Evolutionary conservation across 2,329 filamentous ascomycete species (phyloP).

Genomic region (Phialophora verrucosa): DNA sequence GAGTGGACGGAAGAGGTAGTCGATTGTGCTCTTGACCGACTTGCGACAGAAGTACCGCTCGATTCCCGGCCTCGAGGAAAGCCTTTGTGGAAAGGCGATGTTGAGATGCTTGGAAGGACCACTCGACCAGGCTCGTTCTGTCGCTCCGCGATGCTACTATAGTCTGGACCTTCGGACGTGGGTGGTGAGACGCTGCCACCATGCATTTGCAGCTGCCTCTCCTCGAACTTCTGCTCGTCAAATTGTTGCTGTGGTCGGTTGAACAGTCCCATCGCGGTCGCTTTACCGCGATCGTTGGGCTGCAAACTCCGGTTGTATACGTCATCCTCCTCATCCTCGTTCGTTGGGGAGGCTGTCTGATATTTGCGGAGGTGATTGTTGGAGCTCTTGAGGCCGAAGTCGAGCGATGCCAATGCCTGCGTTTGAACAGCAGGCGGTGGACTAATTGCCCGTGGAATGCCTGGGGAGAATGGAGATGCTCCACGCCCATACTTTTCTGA

Average conservation of each 20-base stretch:
- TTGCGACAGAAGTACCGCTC: slow-evolving; percentile 11
- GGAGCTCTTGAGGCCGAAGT: slow-evolving; percentile 32
- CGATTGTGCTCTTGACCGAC: slow-evolving; percentile 31
- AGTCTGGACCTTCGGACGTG: slow-evolving; percentile 1
- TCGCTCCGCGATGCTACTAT: slow-evolving; percentile 38
- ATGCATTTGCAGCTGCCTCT: slow-evolving; percentile 81
- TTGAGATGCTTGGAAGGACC: slow-evolving; percentile 15
- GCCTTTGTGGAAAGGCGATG: slow-evolving; percentile 21
- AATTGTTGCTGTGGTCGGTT: slow-evolving; percentile 77
- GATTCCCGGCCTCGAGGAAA: slow-evolving; percentile 11
- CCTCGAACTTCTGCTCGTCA: slow-evolving; percentile 82
- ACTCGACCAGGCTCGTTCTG: slow-evolving; percentile 21
- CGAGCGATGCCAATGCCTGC: slow-evolving; percentile 35
- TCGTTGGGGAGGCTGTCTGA: slow-evolving; percentile 36
- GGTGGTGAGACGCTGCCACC: slow-evolving; percentile 71
- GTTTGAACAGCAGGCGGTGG: slow-evolving; percentile 51
- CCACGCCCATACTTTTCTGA: slow-evolving; percentile 55
- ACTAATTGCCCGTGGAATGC: slow-evolving; percentile 46
- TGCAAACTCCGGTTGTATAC: slow-evolving; percentile 68
- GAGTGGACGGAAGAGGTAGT: slow-evolving; percentile 31
- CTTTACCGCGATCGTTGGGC: slow-evolving; percentile 78
- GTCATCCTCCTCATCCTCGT: slow-evolving; percentile 66
- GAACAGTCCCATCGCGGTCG: slow-evolving; percentile 73
- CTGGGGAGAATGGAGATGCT: slow-evolving; percentile 42
- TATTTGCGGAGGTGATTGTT: slow-evolving; percentile 28